Conservation (phyloP, 2,329 filamentous ascomycete species). For the Alternaria brassicicola region DNA sequence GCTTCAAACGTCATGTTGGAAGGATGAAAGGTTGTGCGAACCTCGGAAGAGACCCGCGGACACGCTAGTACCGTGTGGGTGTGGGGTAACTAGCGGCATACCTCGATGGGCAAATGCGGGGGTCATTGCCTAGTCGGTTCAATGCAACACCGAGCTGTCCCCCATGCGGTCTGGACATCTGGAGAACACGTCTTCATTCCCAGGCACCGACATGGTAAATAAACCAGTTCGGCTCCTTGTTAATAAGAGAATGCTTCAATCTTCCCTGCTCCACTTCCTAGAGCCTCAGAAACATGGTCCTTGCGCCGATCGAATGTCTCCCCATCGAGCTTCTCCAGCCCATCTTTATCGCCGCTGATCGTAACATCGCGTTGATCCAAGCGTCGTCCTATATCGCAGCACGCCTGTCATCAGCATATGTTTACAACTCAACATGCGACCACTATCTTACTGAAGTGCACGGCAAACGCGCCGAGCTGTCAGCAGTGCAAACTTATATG, state of each 20-base stretch:
- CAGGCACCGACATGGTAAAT: neutral
- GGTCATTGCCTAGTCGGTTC: neutral
- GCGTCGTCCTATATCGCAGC: slow-evolving; percentile 50
- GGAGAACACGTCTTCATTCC: neutral
- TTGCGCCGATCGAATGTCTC: slow-evolving; percentile 51
- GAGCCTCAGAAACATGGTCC: slow-evolving; percentile 11
- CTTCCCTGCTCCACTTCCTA: neutral
- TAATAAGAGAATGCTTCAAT: neutral
- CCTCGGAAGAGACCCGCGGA: neutral
- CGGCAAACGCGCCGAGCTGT: slow-evolving; percentile 19
- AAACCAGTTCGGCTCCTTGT: neutral
- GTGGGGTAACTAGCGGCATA: slow-evolving; percentile 4
- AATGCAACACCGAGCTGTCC: neutral
- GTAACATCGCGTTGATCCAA: slow-evolving; percentile 52
- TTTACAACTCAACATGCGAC: slow-evolving; percentile 34
- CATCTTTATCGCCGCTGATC: slow-evolving; percentile 56
- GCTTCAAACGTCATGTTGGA: neutral
- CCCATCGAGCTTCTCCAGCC: slow-evolving; percentile 60
- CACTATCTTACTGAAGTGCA: slow-evolving; percentile 25
- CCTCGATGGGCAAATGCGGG: slow-evolving; percentile 2
- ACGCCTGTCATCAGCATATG: slow-evolving; percentile 33
- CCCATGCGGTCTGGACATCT: neutral
- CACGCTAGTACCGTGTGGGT: neutral
- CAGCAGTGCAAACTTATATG: slow-evolving; percentile 30
- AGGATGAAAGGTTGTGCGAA: neutral